A percentile compares a stretch with the other conserved stretches of the same genome.
Evolutionary conservation across 2,329 filamentous ascomycete genomes (phyloP).

Genomic region (Phialophora verrucosa): DNA sequence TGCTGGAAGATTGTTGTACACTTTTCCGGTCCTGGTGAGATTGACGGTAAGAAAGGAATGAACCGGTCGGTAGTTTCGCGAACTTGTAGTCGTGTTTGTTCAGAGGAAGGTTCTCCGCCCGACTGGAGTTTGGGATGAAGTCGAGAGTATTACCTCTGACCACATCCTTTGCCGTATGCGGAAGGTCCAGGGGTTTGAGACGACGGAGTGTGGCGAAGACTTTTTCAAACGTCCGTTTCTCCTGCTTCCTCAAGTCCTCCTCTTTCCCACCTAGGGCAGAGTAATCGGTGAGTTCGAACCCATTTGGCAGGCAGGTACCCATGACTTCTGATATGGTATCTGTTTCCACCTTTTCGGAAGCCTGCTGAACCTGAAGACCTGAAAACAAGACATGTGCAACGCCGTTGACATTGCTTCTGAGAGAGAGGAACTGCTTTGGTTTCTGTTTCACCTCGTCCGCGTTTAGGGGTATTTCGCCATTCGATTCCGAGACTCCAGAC

Average conservation of each 20-base stretch:
- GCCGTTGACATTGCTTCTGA: conserved; percentile 37
- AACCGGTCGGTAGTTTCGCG: conserved; percentile 47
- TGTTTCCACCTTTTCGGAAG: conserved; percentile 53
- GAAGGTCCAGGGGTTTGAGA: conserved; percentile 49
- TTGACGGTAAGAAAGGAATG: conserved; percentile 51
- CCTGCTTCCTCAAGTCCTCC: conserved; percentile 39
- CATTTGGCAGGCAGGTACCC: conserved; percentile 69
- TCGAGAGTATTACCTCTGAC: conserved; percentile 40
- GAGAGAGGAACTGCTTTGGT: conserved; percentile 33
- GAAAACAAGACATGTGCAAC: conserved; percentile 82
- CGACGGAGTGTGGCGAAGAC: conserved; percentile 51
- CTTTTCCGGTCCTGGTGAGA: conserved; percentile 16
- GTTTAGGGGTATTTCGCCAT: conserved; percentile 18
- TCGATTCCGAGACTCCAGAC: conserved; percentile 11
- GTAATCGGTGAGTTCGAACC: conserved; percentile 69
- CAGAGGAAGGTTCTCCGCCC: conserved; percentile 36
- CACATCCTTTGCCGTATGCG: conserved; percentile 45
- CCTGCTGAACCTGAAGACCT: conserved; percentile 67
- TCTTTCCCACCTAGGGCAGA: conserved; percentile 35
- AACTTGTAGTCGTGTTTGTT: conserved; percentile 51
- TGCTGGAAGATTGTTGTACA: conserved; percentile 11
- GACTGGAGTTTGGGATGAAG: conserved; percentile 24
- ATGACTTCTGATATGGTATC: conserved; percentile 14
- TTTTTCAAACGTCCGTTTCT: conserved; percentile 51
- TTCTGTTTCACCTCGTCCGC: conserved; percentile 10